Base-by-base conservation (phyloP, 768 basidiomycete genomes). In the Sarcodon sp. region DNA sequence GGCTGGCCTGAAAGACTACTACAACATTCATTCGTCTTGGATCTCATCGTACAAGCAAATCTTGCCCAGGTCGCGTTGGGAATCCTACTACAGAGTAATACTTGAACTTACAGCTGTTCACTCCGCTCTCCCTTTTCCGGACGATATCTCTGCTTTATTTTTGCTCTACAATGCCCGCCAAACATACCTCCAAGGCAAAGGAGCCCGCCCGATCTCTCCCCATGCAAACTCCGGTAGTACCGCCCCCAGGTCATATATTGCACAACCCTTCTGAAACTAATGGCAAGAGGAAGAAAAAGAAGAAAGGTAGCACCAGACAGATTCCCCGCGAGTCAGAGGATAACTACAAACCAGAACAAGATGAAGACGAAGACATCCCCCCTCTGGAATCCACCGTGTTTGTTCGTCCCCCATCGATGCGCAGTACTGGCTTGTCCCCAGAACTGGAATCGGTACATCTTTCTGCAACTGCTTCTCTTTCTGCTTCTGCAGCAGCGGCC, bases 391-490 rank as follows among this genome's bases (percentile, higher is more conserved):
- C 51, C 45, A 47, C 51, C 13, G 37, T 49, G 49, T 35, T 53
- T 48, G 50, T 52, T 13, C 8, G 54, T 13, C 56, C 57, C 32
- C 53, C 55, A 45, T 50, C 43, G 21, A 27, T 27, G 21, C 21
- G 21, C 4, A 27, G 52, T 32, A 66, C 64, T 21, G 66, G 69
- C 7, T 63, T 70, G n/a, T 65, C 73, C 6, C 70, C 72, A 12
- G 68, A 67, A 35, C 65, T 74, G 37, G 73, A 74, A 51, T 71
- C 72, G 3, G 69, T 72, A 12, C 69, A 67, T 45, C 66, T 68
- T 16, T 67, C 70, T 45, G 69, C 73, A 7, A 75, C 68, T 7
- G 70, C 70, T 36, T 66, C 68, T 34, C 61, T 70, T 12, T 63
- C 66, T 16, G 62, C 66, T 13, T 66, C 66, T 15, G 59, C 66